phyloP scores from a whole-genome alignment of 2,329 filamentous ascomycete genomes.

The Curvularia lunata region DNA sequence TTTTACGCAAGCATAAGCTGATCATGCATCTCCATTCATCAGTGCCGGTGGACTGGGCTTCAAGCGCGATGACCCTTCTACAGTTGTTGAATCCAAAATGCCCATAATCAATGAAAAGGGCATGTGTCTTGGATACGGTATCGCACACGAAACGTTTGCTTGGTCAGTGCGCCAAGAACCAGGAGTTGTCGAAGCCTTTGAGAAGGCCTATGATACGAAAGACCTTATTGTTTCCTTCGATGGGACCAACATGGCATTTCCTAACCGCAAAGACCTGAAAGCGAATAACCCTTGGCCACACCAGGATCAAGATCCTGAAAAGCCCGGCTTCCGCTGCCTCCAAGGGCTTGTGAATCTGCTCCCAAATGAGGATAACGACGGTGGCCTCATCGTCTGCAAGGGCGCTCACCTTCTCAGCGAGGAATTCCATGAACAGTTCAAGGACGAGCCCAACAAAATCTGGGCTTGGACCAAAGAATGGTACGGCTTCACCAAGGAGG shows the following conservation, averaged over 20 bases:
- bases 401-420: slow-evolving; percentile 42
- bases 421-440: slow-evolving; percentile 37
- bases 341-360: slow-evolving; percentile 59
- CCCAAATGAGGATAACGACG: slow-evolving; percentile 47
- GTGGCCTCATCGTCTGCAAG: slow-evolving; percentile 47
- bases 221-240: slow-evolving; percentile 52
- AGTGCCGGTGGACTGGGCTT: slow-evolving; percentile 18
- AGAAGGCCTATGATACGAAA: slow-evolving; percentile 43
- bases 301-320: slow-evolving; percentile 32
- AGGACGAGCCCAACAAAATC: slow-evolving; percentile 34
- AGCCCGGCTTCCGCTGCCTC: slow-evolving; percentile 58
- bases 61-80: slow-evolving; percentile 29
- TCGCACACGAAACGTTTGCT: slow-evolving; percentile 51
- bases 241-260: slow-evolving; percentile 46
- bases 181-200: slow-evolving; percentile 37
- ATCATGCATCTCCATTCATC: not conserved
- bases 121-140: slow-evolving; percentile 41
- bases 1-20: not conserved
- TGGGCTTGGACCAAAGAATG: slow-evolving; percentile 43
- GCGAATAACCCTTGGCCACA: slow-evolving; percentile 47
- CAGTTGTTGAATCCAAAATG: slow-evolving; percentile 27
- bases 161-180: slow-evolving; percentile 52
- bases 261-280: slow-evolving; percentile 35
- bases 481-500: slow-evolving; percentile 44
- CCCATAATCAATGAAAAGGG: slow-evolving; percentile 31